Percentiles rank a stretch among this genome's conserved stretches.
Evolutionary conservation across 2,329 filamentous ascomycete genomes (phyloP).

Genomic region (Neofusicoccum kwambonambiense): DNA sequence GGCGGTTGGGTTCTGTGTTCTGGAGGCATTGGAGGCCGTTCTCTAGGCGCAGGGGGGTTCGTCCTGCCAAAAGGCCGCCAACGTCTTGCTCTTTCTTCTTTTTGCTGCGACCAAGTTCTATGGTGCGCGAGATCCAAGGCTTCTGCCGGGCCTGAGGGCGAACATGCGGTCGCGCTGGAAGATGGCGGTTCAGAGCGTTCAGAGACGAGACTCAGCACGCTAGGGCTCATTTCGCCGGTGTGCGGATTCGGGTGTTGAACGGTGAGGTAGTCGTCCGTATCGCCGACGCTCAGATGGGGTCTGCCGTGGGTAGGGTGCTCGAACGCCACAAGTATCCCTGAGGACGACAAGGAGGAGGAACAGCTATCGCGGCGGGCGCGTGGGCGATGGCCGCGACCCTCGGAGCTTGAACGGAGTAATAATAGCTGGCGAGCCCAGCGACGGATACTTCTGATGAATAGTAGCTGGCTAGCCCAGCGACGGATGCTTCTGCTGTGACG

Average conservation of each 20-base stretch:
- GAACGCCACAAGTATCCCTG: background rate
- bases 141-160: background rate
- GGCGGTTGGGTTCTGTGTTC: background rate
- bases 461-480: too few relatives aligned
- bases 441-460: background rate
- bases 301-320: constrained; percentile 11
- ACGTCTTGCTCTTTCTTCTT: background rate
- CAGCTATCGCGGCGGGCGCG: background rate
- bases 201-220: background rate
- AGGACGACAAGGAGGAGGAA: constrained; percentile 8
- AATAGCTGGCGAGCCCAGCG: background rate
- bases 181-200: background rate
- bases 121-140: background rate
- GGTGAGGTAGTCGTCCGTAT: constrained; percentile 16
- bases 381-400: background rate
- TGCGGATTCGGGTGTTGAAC: constrained; percentile 17
- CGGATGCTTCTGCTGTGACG: background rate
- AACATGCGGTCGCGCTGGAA: background rate
- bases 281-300: background rate
- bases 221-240: constrained; percentile 13
- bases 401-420: background rate
- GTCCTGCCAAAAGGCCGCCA: background rate
- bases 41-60: background rate
- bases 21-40: background rate
- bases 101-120: background rate